phyloP scores from a whole-genome alignment of 2,329 filamentous ascomycete species.

The Fusarium sp. region DNA sequence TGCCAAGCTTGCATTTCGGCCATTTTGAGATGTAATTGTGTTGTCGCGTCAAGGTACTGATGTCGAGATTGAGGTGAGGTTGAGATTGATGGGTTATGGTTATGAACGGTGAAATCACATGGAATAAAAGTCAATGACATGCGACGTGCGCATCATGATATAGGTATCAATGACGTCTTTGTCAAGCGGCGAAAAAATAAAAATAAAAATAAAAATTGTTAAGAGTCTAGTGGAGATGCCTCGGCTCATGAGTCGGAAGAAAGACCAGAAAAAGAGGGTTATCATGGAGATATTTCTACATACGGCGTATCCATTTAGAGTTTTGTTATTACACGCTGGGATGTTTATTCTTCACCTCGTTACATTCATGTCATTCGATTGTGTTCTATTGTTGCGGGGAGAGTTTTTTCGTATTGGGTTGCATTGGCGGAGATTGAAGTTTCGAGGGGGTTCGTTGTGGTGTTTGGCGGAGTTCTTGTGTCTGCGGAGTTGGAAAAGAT shows the following conservation, averaged over 20 bases:
- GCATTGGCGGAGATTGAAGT: not conserved
- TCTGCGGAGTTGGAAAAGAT: not conserved
- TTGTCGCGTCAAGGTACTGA: too few relatives aligned
- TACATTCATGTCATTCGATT: not conserved
- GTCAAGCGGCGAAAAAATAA: not conserved
- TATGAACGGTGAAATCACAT: not conserved
- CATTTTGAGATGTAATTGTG: slow-evolving; percentile 1
- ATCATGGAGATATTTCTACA: not conserved
- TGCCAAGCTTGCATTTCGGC: slow-evolving; percentile 44
- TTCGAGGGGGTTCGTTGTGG: not conserved
- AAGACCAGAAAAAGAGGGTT: not conserved
- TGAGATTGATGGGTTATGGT: not conserved
- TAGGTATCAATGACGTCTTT: slow-evolving; percentile 25
- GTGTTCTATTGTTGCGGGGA: not conserved
- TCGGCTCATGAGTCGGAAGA: not conserved
- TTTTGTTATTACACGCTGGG: not conserved
- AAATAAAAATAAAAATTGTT: not conserved
- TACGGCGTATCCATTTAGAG: not conserved
- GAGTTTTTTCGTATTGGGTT: not conserved
- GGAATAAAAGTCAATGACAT: not conserved
- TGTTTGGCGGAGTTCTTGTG: not conserved
- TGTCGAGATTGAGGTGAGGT: not conserved
- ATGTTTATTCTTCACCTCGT: not conserved
- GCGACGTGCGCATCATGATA: not conserved
- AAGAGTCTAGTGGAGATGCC: slow-evolving; percentile 23